These are phyloP conservation scores for Komagataella phaffii DNA, from an alignment of 805 yeast genomes.

Conservation along the genomic window DNA sequence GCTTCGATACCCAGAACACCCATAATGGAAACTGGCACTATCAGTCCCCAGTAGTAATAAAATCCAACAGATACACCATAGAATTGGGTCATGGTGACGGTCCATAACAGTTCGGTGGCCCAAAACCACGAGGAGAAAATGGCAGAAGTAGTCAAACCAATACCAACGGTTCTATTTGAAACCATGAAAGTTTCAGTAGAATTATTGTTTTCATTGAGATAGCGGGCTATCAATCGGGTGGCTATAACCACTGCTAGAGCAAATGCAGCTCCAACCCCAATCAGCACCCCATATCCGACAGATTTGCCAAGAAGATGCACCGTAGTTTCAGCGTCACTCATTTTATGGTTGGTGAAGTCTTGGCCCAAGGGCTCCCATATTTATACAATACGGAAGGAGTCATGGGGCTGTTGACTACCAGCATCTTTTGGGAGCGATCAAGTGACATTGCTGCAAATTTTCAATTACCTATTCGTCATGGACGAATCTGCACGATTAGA, in stretches of 20 bases:
- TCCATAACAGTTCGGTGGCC: slow-evolving; percentile 14
- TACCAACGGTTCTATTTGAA: slow-evolving; percentile 7
- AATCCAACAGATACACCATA: slow-evolving; percentile 7
- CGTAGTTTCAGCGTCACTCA: not conserved
- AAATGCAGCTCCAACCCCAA: slow-evolving; percentile 19
- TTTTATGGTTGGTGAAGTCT: not conserved
- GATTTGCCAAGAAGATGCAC: not conserved
- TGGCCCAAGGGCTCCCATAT: not conserved
- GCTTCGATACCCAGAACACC: slow-evolving; percentile 15
- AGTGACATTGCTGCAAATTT: not conserved
- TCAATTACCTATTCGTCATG: not conserved
- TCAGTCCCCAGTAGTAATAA: slow-evolving; percentile 13
- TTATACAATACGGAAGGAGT: not conserved
- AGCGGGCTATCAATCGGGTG: slow-evolving; percentile 9
- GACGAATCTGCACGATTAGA: not conserved
- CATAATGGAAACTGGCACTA: slow-evolving; percentile 16
- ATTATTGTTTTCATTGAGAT: slow-evolving; percentile 8
- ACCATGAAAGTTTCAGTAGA: slow-evolving; percentile 13
- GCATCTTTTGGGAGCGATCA: not conserved
- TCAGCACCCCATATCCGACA: slow-evolving; percentile 19
- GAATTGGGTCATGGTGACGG: slow-evolving; percentile 6
- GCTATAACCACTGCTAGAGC: slow-evolving; percentile 14
- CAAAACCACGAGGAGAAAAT: slow-evolving; percentile 17
- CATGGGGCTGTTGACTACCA: no score
- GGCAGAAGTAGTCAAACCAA: slow-evolving; percentile 9